phyloP scores from a whole-genome alignment of 1,284 basidiomycete species.

The Cutaneotrichosporon sp. region DNA sequence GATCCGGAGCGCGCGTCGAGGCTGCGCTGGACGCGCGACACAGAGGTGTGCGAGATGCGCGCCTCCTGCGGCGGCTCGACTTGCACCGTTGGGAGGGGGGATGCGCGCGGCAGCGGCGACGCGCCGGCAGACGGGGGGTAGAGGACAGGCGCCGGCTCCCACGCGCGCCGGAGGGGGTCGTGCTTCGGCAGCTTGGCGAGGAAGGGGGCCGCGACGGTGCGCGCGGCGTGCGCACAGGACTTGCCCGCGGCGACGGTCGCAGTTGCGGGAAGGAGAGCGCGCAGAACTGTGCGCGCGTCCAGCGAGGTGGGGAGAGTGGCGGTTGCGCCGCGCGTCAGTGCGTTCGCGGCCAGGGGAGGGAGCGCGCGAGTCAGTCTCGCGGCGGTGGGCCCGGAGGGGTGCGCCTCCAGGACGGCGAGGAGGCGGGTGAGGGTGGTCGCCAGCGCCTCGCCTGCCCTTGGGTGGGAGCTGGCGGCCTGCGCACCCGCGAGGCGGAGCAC shows the following conservation, averaged over 20 bases:
- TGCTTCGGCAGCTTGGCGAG: neutral
- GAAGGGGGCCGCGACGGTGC: constrained; percentile 8
- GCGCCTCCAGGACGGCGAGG: neutral
- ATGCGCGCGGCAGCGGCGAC: neutral
- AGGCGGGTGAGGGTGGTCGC: neutral
- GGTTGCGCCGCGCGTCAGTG: constrained; percentile 9
- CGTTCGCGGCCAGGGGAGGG: constrained; percentile 12
- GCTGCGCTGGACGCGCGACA: constrained; percentile 8
- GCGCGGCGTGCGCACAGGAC: constrained; percentile 1
- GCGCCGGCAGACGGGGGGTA: neutral
- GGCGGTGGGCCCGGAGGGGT: neutral
- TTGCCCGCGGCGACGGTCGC: neutral
- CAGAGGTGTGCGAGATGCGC: neutral
- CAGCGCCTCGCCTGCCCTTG: constrained; percentile 11
- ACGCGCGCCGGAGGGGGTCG: constrained; percentile 11
- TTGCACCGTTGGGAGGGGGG: neutral
- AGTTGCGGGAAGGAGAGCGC: constrained; percentile 5
- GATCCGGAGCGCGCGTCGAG: constrained; percentile 12
- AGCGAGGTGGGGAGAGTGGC: constrained; percentile 7
- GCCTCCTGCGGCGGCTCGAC: constrained; percentile 3
- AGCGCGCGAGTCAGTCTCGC: constrained; percentile 13
- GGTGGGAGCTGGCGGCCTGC: constrained; percentile 12
- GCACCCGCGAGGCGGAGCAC: constrained; percentile 9
- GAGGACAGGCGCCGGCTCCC: neutral
- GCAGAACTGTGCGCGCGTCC: constrained; percentile 13